These are phyloP conservation scores for Marasmius sp. DNA, from an alignment of 1,284 basidiomycete genomes.

Conservation along the genomic window DNA sequence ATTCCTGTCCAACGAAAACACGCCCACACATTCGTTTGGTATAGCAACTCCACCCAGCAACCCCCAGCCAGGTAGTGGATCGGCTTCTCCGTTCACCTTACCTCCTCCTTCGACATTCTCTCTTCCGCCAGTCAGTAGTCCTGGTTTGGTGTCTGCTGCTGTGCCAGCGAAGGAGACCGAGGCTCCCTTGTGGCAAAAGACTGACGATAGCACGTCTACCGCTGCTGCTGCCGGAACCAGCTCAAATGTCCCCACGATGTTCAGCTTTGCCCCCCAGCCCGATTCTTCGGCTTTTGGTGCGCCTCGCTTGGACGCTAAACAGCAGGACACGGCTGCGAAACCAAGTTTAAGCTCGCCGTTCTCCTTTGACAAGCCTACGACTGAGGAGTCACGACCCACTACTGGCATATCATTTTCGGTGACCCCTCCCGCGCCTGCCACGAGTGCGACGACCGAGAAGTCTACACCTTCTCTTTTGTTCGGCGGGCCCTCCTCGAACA, in stretches of 20 bases:
- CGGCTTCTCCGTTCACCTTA: neutral
- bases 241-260: neutral
- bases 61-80: neutral
- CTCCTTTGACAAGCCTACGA: neutral
- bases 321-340: neutral
- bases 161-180: neutral
- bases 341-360: neutral
- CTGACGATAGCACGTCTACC: neutral
- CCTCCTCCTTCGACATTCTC: slow-evolving; percentile 6
- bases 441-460: neutral
- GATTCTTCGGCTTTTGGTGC: neutral
- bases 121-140: neutral
- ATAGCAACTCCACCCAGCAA: neutral
- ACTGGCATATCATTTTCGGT: neutral
- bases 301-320: neutral
- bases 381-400: neutral
- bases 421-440: neutral
- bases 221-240: neutral
- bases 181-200: neutral
- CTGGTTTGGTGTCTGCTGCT: neutral
- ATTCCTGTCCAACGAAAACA: slow-evolving; percentile 6
- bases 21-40: slow-evolving; percentile 9
- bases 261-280: neutral
- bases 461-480: neutral
- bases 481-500: neutral